Conservation (phyloP, 208 protist species). For the Trypanosoma avium region DNA sequence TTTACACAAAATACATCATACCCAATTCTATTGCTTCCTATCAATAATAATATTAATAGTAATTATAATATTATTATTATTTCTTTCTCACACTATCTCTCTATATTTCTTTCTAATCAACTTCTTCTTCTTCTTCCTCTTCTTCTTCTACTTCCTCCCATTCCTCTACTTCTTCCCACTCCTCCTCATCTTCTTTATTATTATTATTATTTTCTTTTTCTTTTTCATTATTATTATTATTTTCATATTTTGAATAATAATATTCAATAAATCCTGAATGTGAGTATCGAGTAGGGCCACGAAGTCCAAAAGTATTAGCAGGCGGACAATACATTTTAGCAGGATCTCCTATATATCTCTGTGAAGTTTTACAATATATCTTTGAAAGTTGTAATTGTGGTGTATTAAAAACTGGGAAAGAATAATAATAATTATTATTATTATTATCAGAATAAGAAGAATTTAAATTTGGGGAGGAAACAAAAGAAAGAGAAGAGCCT, state of each 20-base stretch:
- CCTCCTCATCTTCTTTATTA: slow-evolving; percentile 36
- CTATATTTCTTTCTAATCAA: neutral
- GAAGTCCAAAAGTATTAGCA: slow-evolving; percentile 40
- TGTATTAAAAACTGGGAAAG: too few relatives aligned
- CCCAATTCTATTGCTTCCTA: too few relatives aligned
- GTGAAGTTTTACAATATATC: slow-evolving; percentile 22
- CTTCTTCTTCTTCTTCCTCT: slow-evolving; percentile 1
- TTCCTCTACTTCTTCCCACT: slow-evolving; percentile 26
- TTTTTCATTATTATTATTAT: slow-evolving; percentile 37
- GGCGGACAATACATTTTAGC: slow-evolving; percentile 35
- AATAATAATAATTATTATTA: neutral
- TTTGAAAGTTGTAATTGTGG: neutral
- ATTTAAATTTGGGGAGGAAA: too few relatives aligned
- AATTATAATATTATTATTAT: too few relatives aligned
- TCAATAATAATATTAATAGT: too few relatives aligned
- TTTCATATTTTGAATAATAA: slow-evolving; percentile 3
- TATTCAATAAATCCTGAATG: neutral
- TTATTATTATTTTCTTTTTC: slow-evolving; percentile 39
- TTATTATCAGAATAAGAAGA: neutral
- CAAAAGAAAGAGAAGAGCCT: neutral
- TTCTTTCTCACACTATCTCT: too few relatives aligned
- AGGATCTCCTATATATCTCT: slow-evolving; percentile 32
- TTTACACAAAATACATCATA: too few relatives aligned
- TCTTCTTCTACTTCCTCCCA: slow-evolving; percentile 12
- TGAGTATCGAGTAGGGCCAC: slow-evolving; percentile 11